phyloP scores from a whole-genome alignment of 1,139 yeast genomes.

The Geotrichum europaeum region DNA sequence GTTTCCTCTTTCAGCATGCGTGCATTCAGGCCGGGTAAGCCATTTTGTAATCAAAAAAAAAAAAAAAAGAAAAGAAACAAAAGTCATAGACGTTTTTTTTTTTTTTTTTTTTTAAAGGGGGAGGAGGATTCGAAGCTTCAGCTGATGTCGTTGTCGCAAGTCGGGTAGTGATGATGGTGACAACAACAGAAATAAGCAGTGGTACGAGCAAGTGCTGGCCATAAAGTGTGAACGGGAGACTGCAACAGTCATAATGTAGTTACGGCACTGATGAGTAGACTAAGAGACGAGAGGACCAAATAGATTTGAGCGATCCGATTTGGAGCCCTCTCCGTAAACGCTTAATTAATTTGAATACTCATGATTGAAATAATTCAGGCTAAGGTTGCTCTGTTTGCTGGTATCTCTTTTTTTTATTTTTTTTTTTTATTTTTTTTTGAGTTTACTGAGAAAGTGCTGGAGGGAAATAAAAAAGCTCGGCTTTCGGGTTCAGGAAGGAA shows the following conservation, averaged over 20 bases:
- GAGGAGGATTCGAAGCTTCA: background rate
- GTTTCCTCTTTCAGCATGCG: background rate
- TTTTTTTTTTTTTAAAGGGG: background rate
- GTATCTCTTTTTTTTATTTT: background rate
- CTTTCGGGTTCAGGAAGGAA: background rate
- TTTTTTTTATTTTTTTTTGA: background rate
- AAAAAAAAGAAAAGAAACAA: too few species aligned
- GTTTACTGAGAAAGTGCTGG: background rate
- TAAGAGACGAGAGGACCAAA: background rate
- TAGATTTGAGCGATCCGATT: background rate
- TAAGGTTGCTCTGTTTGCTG: too few species aligned
- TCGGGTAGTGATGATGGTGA: background rate
- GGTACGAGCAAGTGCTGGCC: background rate
- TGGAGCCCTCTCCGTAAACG: too few species aligned
- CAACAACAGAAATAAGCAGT: background rate
- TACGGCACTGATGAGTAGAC: background rate
- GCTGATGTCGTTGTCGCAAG: background rate
- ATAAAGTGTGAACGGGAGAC: background rate
- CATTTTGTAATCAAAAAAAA: too few species aligned
- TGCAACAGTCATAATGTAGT: background rate
- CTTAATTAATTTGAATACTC: too few species aligned
- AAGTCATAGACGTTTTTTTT: too few species aligned
- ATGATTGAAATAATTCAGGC: too few species aligned
- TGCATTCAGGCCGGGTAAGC: background rate
- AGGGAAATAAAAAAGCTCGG: background rate